Evolutionary conservation across 352 stramenopile species (phyloP), one percentile per base, ranked within the genome.

Genomic region (Phytophthora boehmeriae): DNA sequence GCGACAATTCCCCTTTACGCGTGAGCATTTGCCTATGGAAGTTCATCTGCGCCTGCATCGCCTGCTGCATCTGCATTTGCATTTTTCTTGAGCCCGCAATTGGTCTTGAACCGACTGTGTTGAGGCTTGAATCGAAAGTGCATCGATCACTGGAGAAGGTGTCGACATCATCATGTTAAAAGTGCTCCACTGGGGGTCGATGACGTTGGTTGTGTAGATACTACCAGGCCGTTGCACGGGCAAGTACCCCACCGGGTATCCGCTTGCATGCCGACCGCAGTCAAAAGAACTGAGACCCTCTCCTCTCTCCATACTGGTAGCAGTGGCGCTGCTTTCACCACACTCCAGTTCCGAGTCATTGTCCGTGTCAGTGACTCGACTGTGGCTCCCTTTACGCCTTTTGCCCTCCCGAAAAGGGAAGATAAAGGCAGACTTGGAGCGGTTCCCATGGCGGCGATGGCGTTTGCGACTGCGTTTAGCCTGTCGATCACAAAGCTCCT

Each of bases 31-130:
- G 80, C 0, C 81, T 82, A 63, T 93, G 83, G 28, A 92, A 61
- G 45, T 82, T 90, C 81, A 92, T 92, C 41, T 94, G 86, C 50
- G 81, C 78, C 54, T 92, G 82, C 81, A 94, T 92, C 6, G 79
- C 76, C 66, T 86, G 47, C 36, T 91, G 73, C 83, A 92, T 92
- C 62, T 88, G 84, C 53, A 86, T 30, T 49, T 90, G 79, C 20
- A 92, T 27, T 88, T 75, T 2, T 56, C 47, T 52, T 69, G 47
- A 13, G 34, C 48, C 45, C 27, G 49, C 6, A 42, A 19, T 36
- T 50, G 17, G 3, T 8, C 5, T 14, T 30, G 25, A 30, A 35
- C 76, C 17, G 57, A 57, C 14, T 41, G 9, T 11, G 19, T 14
- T 9, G 51, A 56, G n/a, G 34, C 27, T 27, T 64, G 60, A n/a